phyloP scores from a whole-genome alignment of 2,329 filamentous ascomycete genomes.

The Exophiala phaeomuriformis region DNA sequence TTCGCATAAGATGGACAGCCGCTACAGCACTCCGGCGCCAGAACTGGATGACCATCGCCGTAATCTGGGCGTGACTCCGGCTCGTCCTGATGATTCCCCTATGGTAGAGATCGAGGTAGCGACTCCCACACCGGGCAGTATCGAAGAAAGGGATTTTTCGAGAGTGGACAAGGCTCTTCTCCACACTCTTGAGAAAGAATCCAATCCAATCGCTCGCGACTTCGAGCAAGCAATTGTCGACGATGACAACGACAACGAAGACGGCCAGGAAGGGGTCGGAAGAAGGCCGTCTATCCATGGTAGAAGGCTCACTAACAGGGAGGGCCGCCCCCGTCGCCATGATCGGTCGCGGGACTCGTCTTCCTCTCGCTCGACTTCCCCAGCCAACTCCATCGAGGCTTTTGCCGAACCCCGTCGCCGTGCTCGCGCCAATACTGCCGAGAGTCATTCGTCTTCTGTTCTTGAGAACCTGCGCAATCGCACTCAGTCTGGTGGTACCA shows the following conservation, averaged over 20 bases:
- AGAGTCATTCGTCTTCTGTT: conserved; percentile 51
- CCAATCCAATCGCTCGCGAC: conserved; percentile 55
- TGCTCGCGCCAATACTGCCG: conserved; percentile 63
- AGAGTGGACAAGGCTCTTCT: conserved; percentile 32
- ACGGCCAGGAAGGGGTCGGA: conserved; percentile 28
- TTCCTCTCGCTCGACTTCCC: conserved; percentile 65
- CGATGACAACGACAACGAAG: conserved; percentile 50
- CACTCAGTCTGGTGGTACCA: conserved; percentile 62
- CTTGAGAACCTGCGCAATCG: conserved; percentile 51
- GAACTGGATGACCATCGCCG: conserved; percentile 79
- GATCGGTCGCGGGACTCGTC: conserved; percentile 45
- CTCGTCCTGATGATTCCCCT: conserved; percentile 48
- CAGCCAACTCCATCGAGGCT: conserved; percentile 94
- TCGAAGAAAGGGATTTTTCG: conserved; percentile 33
- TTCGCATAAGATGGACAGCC: conserved; percentile 55
- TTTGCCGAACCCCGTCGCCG: conserved; percentile 86
- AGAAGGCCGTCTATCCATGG: conserved; percentile 33
- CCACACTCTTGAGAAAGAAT: conserved; percentile 9
- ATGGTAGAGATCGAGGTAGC: conserved; percentile 18
- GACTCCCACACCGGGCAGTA: conserved; percentile 32
- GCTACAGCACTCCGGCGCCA: conserved; percentile 57
- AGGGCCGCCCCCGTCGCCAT: conserved; percentile 29
- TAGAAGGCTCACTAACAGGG: conserved; percentile 23
- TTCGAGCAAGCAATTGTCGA: conserved; percentile 82
- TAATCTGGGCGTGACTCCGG: conserved; percentile 24